Base-by-base conservation (phyloP, 78 protist species). In the Speleostelium caveatum region DNA sequence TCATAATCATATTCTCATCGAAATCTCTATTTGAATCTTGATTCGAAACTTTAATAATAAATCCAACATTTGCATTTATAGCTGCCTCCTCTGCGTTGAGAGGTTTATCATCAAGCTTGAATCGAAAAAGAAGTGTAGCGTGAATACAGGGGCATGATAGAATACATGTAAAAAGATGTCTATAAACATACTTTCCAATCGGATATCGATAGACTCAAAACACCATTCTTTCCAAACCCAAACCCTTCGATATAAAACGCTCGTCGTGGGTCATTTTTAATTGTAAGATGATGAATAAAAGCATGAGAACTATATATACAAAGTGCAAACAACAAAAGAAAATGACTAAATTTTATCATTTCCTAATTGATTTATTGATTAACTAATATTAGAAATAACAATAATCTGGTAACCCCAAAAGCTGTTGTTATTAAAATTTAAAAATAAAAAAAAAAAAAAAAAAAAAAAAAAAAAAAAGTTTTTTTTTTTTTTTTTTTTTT, bases 151-250 rank as follows among this genome's bases (percentile, higher is more conserved):
- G n/a, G n/a, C n/a, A n/a, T n/a, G n/a, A n/a, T n/a, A n/a, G n/a
- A n/a, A n/a, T n/a, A n/a, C n/a, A n/a, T n/a, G n/a, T n/a, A n/a
- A n/a, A n/a, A n/a, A n/a, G n/a, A n/a, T 56, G n/a, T 56, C 4
- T 56, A 67, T 16, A n/a, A n/a, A n/a, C n/a, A n/a, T 49, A 80
- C 71, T 26, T 66, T 87, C 87, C 85, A 87, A 72, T 72, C 59
- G n/a, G 86, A 24, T 4, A 87, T 33, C 21, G 21, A 51, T 16
- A 33, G n/a, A 12, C 26, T 42, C 16, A 87, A 63, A 6, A 66
- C 45, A 74, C 93, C 93, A 22, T 51, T 62, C 2, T 12, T 38
- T 10, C 68, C 85, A 59, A 74, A 75, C 26, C 93, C 93, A 72
- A 87, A 87, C 5, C 74, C 42, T 61, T 87, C 86, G 6, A 87